Conservation (phyloP, 2,329 filamentous ascomycete genomes). For the Aureobasidium sp. region DNA sequence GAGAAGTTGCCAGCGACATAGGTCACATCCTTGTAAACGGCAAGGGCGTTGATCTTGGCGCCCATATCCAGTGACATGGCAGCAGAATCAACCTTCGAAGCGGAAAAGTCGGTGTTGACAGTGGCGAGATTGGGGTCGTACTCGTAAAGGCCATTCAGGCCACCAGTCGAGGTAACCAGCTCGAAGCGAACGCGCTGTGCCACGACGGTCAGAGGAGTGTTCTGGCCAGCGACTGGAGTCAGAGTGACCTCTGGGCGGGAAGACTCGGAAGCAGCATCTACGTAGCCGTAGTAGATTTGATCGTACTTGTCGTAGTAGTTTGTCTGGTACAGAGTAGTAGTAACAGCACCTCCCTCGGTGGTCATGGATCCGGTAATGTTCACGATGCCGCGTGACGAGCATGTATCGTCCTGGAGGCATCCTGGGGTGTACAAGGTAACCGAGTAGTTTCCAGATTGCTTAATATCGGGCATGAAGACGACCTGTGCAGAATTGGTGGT, state of each 20-base stretch:
- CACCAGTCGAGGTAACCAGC: slow-evolving; percentile 65
- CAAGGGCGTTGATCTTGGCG: slow-evolving; percentile 66
- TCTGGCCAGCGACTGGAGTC: slow-evolving; percentile 59
- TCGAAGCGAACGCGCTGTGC: slow-evolving; percentile 80
- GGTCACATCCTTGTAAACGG: slow-evolving; percentile 54
- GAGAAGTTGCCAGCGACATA: slow-evolving; percentile 85
- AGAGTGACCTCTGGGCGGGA: slow-evolving; percentile 81
- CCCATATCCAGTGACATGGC: slow-evolving; percentile 60
- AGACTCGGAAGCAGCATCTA: slow-evolving; percentile 64
- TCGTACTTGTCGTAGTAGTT: slow-evolving; percentile 98
- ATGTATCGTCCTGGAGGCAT: slow-evolving; percentile 73
- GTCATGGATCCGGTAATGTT: slow-evolving; percentile 69
- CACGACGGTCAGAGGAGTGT: slow-evolving; percentile 67
- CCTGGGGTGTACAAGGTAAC: slow-evolving; percentile 90
- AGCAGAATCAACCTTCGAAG: slow-evolving; percentile 69
- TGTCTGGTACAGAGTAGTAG: slow-evolving; percentile 70
- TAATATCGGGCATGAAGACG: slow-evolving; percentile 75
- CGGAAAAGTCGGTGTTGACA: slow-evolving; percentile 57
- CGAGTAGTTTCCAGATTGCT: slow-evolving; percentile 83
- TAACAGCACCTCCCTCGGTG: slow-evolving; percentile 43
- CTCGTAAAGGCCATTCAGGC: slow-evolving; percentile 85
- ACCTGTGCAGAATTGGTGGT: slow-evolving; percentile 58
- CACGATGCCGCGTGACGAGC: slow-evolving; percentile 67
- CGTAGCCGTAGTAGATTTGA: slow-evolving; percentile 75
- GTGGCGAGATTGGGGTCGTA: slow-evolving; percentile 62